A percentile compares a stretch with the other conserved stretches of the same genome.
phyloP scores from a whole-genome alignment of 2,329 filamentous ascomycete genomes.

The Cercospora sp. region DNA sequence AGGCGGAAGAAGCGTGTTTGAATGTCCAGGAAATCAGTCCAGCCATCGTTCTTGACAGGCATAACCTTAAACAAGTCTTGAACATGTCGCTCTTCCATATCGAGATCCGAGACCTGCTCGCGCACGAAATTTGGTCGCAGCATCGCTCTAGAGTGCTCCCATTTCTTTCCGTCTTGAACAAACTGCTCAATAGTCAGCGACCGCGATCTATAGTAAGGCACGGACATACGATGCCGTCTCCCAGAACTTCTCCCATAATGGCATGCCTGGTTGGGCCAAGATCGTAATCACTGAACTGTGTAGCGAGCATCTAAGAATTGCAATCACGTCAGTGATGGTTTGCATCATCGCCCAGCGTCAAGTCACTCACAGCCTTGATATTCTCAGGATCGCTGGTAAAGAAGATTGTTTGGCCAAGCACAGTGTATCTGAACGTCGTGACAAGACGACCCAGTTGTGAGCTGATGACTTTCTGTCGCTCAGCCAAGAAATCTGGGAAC shows the following conservation, averaged over 20 bases:
- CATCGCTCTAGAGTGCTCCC: conserved; percentile 41
- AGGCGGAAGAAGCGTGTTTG: conserved; percentile 50
- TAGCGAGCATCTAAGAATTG: conserved; percentile 33
- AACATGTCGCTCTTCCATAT: conserved; percentile 40
- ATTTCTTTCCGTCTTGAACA: conserved; percentile 39
- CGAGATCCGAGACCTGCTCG: conserved; percentile 42
- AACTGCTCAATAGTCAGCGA: conserved; percentile 27
- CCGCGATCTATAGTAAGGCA: background rate
- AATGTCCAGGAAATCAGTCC: conserved; percentile 37
- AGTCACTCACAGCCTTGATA: conserved; percentile 34
- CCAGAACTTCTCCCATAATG: conserved; percentile 36
- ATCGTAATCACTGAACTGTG: conserved; percentile 37
- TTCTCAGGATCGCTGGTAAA: conserved; percentile 40
- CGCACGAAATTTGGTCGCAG: conserved; percentile 43
- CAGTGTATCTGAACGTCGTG: conserved; percentile 30
- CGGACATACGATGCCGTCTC: conserved; percentile 35
- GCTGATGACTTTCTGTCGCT: conserved; percentile 32
- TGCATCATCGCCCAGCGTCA: background rate
- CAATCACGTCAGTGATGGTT: background rate
- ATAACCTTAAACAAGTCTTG: conserved; percentile 39
- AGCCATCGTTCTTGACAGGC: conserved; percentile 32
- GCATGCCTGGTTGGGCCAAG: conserved; percentile 32
- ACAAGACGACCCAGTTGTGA: conserved; percentile 29
- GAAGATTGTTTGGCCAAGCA: conserved; percentile 32
- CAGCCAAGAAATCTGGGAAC: conserved; percentile 35